phyloP scores from a whole-genome alignment of 345 rosid species.

The Heritiera fomes region DNA sequence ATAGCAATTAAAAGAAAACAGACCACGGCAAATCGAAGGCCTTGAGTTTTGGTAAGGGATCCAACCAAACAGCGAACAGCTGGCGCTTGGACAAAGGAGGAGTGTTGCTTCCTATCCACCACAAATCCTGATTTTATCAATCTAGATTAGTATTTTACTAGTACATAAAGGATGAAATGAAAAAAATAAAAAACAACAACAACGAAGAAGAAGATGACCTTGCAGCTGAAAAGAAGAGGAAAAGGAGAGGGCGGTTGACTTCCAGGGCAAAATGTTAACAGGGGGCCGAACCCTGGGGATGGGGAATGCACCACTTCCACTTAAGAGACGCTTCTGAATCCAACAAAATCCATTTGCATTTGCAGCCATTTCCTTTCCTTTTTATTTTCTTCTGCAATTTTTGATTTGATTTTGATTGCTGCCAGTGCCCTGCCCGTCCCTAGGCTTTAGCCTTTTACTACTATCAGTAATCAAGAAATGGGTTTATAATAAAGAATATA shows the following conservation, averaged over 20 bases:
- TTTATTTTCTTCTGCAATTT: not conserved
- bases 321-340: constrained; percentile 13
- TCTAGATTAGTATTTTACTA: not conserved
- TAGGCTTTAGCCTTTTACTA: not conserved
- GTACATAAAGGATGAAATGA: not conserved
- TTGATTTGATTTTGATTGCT: not conserved
- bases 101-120: constrained; percentile 36
- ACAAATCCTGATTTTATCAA: constrained; percentile 1
- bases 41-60: constrained; percentile 57
- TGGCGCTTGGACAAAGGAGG: constrained; percentile 39
- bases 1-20: constrained; percentile 21
- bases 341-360: not conserved
- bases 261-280: constrained; percentile 20
- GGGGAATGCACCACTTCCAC: constrained; percentile 18
- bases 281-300: not conserved
- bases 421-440: not conserved
- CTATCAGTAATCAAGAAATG: no score
- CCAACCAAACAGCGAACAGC: constrained; percentile 78
- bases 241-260: constrained; percentile 36
- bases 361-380: constrained; percentile 9
- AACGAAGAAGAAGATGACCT: not conserved
- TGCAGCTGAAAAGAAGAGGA: constrained; percentile 31
- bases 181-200: not conserved
- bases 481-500: no score
- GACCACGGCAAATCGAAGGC: constrained; percentile 90